Evolutionary conservation across 257 asterid genomes (phyloP).

Genomic region (Capsicum baccatum): DNA sequence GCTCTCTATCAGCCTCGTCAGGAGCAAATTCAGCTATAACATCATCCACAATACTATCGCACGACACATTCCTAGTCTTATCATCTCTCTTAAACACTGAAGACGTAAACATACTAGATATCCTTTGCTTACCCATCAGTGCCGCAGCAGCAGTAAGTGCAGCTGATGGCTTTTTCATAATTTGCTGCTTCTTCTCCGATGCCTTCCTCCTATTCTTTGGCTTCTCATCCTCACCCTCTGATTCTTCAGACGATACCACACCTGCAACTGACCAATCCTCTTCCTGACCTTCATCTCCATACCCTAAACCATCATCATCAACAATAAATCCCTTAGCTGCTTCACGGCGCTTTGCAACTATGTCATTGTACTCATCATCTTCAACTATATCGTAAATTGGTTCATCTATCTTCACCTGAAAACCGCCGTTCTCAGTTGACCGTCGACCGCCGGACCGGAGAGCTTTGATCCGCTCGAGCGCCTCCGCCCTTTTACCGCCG

Average conservation of each 20-base stretch:
- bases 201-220: slow-evolving; percentile 61
- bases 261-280: slow-evolving; percentile 90
- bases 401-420: slow-evolving; percentile 73
- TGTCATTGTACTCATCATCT: slow-evolving; percentile 78
- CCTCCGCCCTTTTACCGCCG: slow-evolving; percentile 49
- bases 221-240: slow-evolving; percentile 68
- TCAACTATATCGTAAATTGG: slow-evolving; percentile 85
- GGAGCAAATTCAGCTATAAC: slow-evolving; percentile 94
- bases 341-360: slow-evolving; percentile 87
- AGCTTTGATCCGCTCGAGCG: slow-evolving; percentile 79
- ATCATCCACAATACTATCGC: slow-evolving; percentile 85
- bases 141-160: slow-evolving; percentile 77
- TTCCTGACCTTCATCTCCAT: slow-evolving; percentile 95
- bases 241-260: slow-evolving; percentile 58
- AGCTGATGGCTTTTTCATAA: slow-evolving; percentile 64
- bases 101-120: slow-evolving; percentile 79
- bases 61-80: slow-evolving; percentile 50
- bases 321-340: slow-evolving; percentile 73
- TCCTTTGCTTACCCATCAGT: slow-evolving; percentile 84
- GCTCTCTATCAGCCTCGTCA: slow-evolving; percentile 83
- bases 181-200: slow-evolving; percentile 69
- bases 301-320: slow-evolving; percentile 88
- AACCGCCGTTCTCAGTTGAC: slow-evolving; percentile 53
- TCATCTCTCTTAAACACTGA: slow-evolving; percentile 78
- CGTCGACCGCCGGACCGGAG: slow-evolving; percentile 68